phyloP scores from a whole-genome alignment of 768 basidiomycete species.

The Sistotremastrum niveocremeum region DNA sequence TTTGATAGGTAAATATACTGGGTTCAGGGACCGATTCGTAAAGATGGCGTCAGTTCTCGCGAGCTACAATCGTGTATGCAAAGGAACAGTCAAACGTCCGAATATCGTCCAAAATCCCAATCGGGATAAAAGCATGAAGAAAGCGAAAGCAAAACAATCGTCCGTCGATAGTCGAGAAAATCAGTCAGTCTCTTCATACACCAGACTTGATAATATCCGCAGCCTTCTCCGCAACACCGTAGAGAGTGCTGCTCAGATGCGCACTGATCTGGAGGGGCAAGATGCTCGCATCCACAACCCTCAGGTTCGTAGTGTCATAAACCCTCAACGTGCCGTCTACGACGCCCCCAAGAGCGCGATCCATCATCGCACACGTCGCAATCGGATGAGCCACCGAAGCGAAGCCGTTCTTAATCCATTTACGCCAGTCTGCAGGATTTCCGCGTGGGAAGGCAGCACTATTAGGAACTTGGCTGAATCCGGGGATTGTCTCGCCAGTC shows the following conservation, averaged over 20 bases:
- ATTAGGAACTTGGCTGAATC: conserved; percentile 25
- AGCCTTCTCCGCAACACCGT: conserved; percentile 43
- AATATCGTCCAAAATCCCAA: too few relatives aligned
- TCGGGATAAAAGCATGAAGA: too few relatives aligned
- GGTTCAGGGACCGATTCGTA: too few relatives aligned
- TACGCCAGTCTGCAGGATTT: conserved; percentile 30
- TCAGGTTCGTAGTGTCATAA: conserved; percentile 18
- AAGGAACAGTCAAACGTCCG: too few relatives aligned
- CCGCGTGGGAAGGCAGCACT: conserved; percentile 24
- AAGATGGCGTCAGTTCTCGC: too few relatives aligned
- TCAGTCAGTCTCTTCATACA: too few relatives aligned
- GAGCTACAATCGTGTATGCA: too few relatives aligned
- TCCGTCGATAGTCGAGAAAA: too few relatives aligned
- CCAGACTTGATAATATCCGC: conserved; percentile 22
- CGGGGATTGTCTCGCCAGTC: conserved; percentile 32
- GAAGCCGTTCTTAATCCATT: conserved; percentile 30
- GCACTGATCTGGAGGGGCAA: conserved; percentile 36
- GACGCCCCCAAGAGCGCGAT: conserved; percentile 17
- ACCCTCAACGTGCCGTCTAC: conserved; percentile 9
- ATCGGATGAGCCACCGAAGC: conserved; percentile 36
- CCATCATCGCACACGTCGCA: conserved; percentile 27
- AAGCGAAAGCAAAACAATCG: too few relatives aligned
- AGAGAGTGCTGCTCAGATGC: conserved; percentile 33
- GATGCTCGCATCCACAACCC: conserved; percentile 38
- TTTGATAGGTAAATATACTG: too few relatives aligned